Evolutionary conservation across 208 protist genomes (phyloP), one percentile per base, ranked within the genome.

Genomic region (Crithidia bombi): DNA sequence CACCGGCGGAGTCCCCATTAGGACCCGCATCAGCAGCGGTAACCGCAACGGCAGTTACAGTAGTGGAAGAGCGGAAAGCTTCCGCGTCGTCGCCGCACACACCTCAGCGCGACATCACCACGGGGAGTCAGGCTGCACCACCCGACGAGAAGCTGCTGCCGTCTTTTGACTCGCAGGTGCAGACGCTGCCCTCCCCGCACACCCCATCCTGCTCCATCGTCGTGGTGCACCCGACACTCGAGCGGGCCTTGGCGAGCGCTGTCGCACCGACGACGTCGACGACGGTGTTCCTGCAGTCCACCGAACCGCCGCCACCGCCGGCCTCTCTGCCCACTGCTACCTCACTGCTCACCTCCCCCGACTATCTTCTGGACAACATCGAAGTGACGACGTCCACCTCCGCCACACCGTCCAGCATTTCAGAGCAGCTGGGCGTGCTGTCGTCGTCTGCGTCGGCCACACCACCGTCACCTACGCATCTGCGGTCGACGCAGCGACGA

Each of bases 221-320:
- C 1, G 56, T 76, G 43, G 38, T 76, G 63, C 62, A 52, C n/a
- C 71, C 71, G n/a, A 28, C 71, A 7, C 41, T 76, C 28, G 55
- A 65, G 46, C 63, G 70, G n/a, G 41, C 36, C 5, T 19, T 49
- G 0, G n/a, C 33, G 19, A 5, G 19, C 44, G n/a, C n/a, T n/a
- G n/a, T n/a, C n/a, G n/a, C n/a, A n/a, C n/a, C n/a, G n/a, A n/a
- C n/a, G n/a, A n/a, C n/a, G n/a, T n/a, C n/a, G n/a, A n/a, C n/a
- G n/a, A n/a, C n/a, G n/a, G n/a, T n/a, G n/a, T 32, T 44, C 28
- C 58, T 61, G 1, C 43, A 26, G 17, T 5, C 43, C 43, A 25
- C 23, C 3, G 30, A 51, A 3, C 43, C 50, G 14, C 26, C 21
- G 5, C 14, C 35, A 33, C 12, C 23, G 17, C 25, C 43, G 6